Conservation (phyloP, 768 basidiomycete genomes). For the Trametes gibbosa region DNA sequence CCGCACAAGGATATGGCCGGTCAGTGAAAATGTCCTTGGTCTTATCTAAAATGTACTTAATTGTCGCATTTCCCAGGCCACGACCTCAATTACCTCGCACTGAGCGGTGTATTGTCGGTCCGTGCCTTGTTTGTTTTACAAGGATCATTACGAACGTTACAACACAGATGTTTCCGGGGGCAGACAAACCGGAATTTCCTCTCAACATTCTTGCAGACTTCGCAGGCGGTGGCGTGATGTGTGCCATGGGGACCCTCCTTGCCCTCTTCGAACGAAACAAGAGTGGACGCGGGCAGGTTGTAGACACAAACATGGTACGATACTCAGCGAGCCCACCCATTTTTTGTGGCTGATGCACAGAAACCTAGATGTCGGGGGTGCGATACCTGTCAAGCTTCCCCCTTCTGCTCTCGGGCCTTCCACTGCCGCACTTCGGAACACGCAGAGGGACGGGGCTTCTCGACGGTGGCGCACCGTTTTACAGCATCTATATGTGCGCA, state of each 20-base stretch:
- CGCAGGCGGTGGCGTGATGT: slow-evolving; percentile 75
- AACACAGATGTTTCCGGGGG: slow-evolving; percentile 64
- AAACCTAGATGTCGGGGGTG: slow-evolving; percentile 70
- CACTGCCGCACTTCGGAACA: background rate
- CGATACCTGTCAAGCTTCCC: slow-evolving; percentile 77
- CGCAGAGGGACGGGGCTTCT: slow-evolving; percentile 33
- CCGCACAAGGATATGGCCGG: slow-evolving; percentile 76
- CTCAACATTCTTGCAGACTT: slow-evolving; percentile 80
- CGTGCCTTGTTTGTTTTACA: slow-evolving; percentile 4
- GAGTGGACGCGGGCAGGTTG: slow-evolving; percentile 70
- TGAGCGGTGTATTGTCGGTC: slow-evolving; percentile 73
- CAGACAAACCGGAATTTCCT: slow-evolving; percentile 67
- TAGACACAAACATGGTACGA: slow-evolving; percentile 72
- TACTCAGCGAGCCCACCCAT: background rate
- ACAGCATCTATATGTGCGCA: slow-evolving; percentile 68
- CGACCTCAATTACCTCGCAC: slow-evolving; percentile 81
- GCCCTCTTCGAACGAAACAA: slow-evolving; percentile 66
- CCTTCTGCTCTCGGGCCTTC: slow-evolving; percentile 30
- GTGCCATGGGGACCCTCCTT: slow-evolving; percentile 68
- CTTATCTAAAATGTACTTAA: background rate
- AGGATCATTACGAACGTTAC: background rate
- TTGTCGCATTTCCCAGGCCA: slow-evolving; percentile 48
- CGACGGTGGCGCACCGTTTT: slow-evolving; percentile 80
- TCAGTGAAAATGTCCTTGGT: slow-evolving; percentile 24
- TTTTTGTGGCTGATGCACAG: background rate